Evolutionary conservation across 768 basidiomycete species (phyloP).

Genomic region (Leucosporidium creatinivorum): DNA sequence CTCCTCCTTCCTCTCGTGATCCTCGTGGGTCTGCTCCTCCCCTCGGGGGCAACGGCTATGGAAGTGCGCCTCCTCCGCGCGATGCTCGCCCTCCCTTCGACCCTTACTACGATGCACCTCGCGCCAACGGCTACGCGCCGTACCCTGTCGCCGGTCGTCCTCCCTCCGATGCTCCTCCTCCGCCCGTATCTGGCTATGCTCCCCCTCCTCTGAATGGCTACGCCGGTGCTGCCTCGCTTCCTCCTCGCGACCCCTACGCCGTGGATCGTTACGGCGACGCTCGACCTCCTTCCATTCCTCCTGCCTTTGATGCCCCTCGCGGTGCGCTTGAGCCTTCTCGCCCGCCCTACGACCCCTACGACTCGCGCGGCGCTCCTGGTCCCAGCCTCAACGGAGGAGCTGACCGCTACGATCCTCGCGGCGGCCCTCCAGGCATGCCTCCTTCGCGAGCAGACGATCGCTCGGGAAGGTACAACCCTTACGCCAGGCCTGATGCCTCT

Average conservation of each 20-base stretch:
- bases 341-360: constrained; percentile 23
- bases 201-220: constrained; percentile 13
- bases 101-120: constrained; percentile 25
- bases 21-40: constrained; percentile 5
- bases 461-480: constrained; percentile 16
- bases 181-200: constrained; percentile 1
- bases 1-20: constrained; percentile 4
- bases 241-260: constrained; percentile 7
- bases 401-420: not conserved
- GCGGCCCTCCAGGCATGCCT: not conserved
- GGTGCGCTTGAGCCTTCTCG: constrained; percentile 6
- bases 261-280: constrained; percentile 15
- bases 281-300: constrained; percentile 18
- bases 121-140: constrained; percentile 6
- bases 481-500: constrained; percentile 2
- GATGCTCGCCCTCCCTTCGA: constrained; percentile 20
- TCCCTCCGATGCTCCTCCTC: not conserved
- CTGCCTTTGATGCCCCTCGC: constrained; percentile 25
- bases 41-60: not conserved
- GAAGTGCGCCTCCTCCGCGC: constrained; percentile 7
- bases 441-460: not conserved
- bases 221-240: not conserved
- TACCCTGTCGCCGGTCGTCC: not conserved
- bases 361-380: constrained; percentile 13
- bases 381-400: not conserved